phyloP scores from a whole-genome alignment of 305 asterid genomes.

The Petunia hybrid region DNA sequence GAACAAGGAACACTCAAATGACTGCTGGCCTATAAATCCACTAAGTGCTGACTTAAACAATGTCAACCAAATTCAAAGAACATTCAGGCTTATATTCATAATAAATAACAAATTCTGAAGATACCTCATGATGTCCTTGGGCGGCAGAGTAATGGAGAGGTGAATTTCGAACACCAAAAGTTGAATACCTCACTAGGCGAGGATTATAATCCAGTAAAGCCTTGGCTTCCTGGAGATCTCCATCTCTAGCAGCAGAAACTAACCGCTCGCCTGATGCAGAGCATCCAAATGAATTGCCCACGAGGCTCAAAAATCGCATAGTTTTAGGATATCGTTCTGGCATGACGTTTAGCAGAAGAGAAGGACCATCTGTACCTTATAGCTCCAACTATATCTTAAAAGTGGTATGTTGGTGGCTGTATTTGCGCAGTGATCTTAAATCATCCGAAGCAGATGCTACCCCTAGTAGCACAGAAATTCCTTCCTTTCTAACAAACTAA shows the following conservation, averaged over 20 bases:
- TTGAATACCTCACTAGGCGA: constrained; percentile 79
- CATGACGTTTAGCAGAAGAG: constrained; percentile 26
- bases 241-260: constrained; percentile 96
- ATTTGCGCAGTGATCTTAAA: constrained; percentile 36
- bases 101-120: neutral
- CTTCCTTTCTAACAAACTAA: constrained; percentile 52
- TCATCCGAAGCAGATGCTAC: constrained; percentile 34
- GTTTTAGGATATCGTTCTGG: constrained; percentile 39
- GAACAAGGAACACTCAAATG: constrained; percentile 38
- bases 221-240: constrained; percentile 93
- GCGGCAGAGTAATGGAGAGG: constrained; percentile 93
- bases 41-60: neutral
- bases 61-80: constrained; percentile 27
- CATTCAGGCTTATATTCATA: constrained; percentile 5
- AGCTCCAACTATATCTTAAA: constrained; percentile 10
- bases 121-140: constrained; percentile 93
- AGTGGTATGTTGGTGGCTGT: neutral
- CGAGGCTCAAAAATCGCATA: constrained; percentile 75
- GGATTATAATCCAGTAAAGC: constrained; percentile 89
- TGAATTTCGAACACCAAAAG: constrained; percentile 88
- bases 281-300: constrained; percentile 92
- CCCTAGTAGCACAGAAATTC: constrained; percentile 40
- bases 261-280: constrained; percentile 92
- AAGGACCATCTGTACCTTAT: constrained; percentile 30
- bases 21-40: constrained; percentile 32